These are phyloP conservation scores for Starmerella kuoi DNA, from an alignment of 805 yeast species.

Conservation along the genomic window DNA sequence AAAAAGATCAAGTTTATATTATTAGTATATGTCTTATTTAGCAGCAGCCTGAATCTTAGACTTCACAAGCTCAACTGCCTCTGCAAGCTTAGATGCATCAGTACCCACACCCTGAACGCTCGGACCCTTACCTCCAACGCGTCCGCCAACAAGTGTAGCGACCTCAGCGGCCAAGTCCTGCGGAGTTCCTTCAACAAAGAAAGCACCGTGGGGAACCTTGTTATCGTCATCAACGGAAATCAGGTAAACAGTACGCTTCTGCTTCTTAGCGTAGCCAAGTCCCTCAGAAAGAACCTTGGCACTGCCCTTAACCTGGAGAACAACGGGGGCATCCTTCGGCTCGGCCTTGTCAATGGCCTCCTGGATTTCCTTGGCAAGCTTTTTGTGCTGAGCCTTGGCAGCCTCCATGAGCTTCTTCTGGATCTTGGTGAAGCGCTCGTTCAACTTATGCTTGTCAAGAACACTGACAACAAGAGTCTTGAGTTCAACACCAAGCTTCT, in stretches of 20 bases:
- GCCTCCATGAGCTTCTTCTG: conserved; percentile 86
- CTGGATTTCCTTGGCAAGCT: conserved; percentile 67
- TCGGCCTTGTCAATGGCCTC: conserved; percentile 65
- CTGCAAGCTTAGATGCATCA: conserved; percentile 52
- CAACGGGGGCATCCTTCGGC: conserved; percentile 40
- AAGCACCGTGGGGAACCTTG: conserved; percentile 93
- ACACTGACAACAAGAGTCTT: conserved; percentile 76
- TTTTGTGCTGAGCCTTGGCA: conserved; percentile 74
- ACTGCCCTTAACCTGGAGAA: conserved; percentile 55
- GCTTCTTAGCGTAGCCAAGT: conserved; percentile 47
- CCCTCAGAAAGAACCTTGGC: conserved; percentile 94
- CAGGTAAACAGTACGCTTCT: conserved; percentile 23
- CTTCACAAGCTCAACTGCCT: conserved; percentile 63
- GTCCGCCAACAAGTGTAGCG: conserved; percentile 74
- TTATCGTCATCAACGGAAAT: conserved; percentile 41
- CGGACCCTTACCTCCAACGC: conserved; percentile 96
- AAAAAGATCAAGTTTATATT: background rate
- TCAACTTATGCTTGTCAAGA: conserved; percentile 62
- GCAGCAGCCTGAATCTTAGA: conserved; percentile 34
- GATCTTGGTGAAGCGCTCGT: conserved; percentile 58
- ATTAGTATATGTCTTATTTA: background rate
- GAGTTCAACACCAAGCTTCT: conserved; percentile 71
- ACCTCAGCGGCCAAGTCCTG: conserved; percentile 64
- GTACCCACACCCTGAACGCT: conserved; percentile 96
- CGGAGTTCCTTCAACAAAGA: conserved; percentile 67